Conservation (phyloP, 768 basidiomycete genomes). For the Cyclocybe aegerita region DNA sequence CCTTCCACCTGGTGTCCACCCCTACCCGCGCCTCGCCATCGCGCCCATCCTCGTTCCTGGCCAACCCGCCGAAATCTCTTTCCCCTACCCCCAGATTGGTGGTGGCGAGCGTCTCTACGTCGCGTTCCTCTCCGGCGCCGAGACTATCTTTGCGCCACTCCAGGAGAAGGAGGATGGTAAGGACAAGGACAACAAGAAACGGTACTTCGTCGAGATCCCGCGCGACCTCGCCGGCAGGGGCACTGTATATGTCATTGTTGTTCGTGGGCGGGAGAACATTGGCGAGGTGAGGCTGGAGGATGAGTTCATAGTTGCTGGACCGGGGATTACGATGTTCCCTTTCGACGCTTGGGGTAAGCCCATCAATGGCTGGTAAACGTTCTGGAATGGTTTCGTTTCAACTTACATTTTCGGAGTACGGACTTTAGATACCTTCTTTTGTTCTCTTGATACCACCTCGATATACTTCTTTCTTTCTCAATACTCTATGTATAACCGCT, state of each 20-base stretch:
- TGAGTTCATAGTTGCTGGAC: slow-evolving; percentile 56
- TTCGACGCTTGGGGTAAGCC: slow-evolving; percentile 25
- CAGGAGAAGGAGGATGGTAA: slow-evolving; percentile 9
- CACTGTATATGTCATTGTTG: slow-evolving; percentile 50
- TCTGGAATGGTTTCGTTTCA: too few relatives aligned
- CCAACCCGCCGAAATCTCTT: slow-evolving; percentile 19
- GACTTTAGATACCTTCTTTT: too few relatives aligned
- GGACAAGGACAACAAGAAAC: not conserved
- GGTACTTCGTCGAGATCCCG: slow-evolving; percentile 36
- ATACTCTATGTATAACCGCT: too few relatives aligned
- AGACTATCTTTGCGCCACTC: slow-evolving; percentile 38
- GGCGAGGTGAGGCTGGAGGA: slow-evolving; percentile 27
- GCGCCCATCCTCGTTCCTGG: slow-evolving; percentile 20
- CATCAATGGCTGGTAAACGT: slow-evolving; percentile 1
- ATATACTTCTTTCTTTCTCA: too few relatives aligned
- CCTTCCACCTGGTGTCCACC: slow-evolving; percentile 26
- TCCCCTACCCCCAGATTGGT: slow-evolving; percentile 15
- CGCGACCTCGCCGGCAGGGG: slow-evolving; percentile 35
- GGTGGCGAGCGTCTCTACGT: slow-evolving; percentile 32
- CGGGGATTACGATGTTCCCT: slow-evolving; percentile 42
- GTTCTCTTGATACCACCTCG: too few relatives aligned
- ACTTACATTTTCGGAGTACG: too few relatives aligned
- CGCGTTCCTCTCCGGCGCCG: slow-evolving; percentile 50
- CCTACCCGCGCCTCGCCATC: slow-evolving; percentile 24
- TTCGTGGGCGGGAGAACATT: slow-evolving; percentile 27